Evolutionary conservation across 148 eudicot genomes (phyloP), one percentile per base, ranked within the genome.

Genomic region (Rhododendron simsii): DNA sequence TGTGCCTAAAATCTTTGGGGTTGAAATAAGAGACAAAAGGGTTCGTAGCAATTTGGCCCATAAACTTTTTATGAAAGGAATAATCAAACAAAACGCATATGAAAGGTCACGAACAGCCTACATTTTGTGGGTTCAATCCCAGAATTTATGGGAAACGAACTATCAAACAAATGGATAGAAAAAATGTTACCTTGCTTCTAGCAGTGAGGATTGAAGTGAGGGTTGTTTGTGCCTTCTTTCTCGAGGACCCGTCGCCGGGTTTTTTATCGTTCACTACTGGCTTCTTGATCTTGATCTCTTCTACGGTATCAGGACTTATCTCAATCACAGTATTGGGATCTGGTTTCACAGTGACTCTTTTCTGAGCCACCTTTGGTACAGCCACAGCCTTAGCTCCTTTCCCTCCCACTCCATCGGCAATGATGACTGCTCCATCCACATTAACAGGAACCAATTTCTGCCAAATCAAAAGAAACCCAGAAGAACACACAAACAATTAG

Each of bases 251-350:
- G 23, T 88, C 5, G 10, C 9, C 65, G 0, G 88, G 44, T 78
- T 88, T 87, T 53, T 86, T 85, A 81, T 79, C 80, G 80, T 78
- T 75, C 4, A 7, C 76, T 6, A 2, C 76, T 2, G 65, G 78
- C 86, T 86, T 67, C 47, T 88, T 81, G 85, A 84, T 81, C 83
- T 89, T 85, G 11, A 21, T 84, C 48, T 88, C 89, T 74, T 88
- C 86, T 53, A n/a, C 69, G 47, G 95, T 86, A 41, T 95, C 98
- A 47, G 98, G 93, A 57, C 96, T 94, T 10, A 92, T 94, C 87
- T 88, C 96, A 87, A 93, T 95, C 51, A 96, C 92, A 65, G 87
- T 87, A 51, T 87, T 88, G 7, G 95, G 92, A 83, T 92, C 91
- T 3, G 95, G 90, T 48, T 92, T 91, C 10, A 81, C 71, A 9